Evolutionary conservation across 139 green algal species (phyloP).

Genomic region (Nannochloris sp.): DNA sequence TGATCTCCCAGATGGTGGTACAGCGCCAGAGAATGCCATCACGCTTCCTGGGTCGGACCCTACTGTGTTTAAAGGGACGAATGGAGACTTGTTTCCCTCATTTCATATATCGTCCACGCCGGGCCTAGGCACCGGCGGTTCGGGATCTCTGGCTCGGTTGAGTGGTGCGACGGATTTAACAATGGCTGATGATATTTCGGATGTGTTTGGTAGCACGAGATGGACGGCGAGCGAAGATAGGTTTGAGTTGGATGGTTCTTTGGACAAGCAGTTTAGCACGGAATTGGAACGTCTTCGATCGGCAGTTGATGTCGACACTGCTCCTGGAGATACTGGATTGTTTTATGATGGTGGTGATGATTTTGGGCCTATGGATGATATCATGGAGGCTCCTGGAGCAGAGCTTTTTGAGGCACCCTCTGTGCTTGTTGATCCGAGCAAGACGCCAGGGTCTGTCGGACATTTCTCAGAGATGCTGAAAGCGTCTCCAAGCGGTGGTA

Average conservation of each 20-base stretch:
- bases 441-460: constrained; percentile 1
- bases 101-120: constrained; percentile 7
- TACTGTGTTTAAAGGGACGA: constrained; percentile 1
- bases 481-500: not conserved
- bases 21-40: constrained; percentile 41
- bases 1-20: constrained; percentile 47
- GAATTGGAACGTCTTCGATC: constrained; percentile 37
- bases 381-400: constrained; percentile 17
- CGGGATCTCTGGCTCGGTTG: not conserved
- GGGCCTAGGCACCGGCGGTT: not conserved
- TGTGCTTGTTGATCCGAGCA: not conserved
- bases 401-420: constrained; percentile 17
- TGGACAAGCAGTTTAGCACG: constrained; percentile 30
- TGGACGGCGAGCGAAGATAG: constrained; percentile 17
- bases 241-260: constrained; percentile 21
- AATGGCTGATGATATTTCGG: constrained; percentile 35
- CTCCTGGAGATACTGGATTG: constrained; percentile 8
- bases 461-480: not conserved
- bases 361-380: constrained; percentile 12
- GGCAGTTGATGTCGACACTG: constrained; percentile 13
- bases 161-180: constrained; percentile 14
- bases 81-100: constrained; percentile 15
- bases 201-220: constrained; percentile 15
- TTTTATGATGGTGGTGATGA: constrained; percentile 23
- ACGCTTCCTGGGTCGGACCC: constrained; percentile 55